A percentile compares a stretch with the other conserved stretches of the same genome.
Evolutionary conservation across 768 basidiomycete species (phyloP).

Genomic region (Grammothele lineata): DNA sequence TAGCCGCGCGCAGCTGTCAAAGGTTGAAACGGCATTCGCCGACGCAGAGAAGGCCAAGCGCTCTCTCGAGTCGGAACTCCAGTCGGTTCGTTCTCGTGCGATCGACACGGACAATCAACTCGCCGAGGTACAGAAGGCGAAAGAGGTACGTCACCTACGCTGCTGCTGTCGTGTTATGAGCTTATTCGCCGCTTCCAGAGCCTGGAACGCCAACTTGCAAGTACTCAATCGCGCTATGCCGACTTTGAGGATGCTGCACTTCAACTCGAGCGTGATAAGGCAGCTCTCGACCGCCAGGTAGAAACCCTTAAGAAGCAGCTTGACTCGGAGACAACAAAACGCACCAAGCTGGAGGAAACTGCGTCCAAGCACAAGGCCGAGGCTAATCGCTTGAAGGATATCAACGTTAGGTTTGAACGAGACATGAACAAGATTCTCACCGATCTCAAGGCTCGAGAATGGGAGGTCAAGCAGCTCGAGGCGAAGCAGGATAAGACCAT

Average conservation of each 20-base stretch:
- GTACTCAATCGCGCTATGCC: constrained; percentile 71
- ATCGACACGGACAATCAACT: constrained; percentile 63
- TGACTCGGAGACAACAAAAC: constrained; percentile 67
- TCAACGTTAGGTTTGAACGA: constrained; percentile 65
- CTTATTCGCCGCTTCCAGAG: constrained; percentile 39
- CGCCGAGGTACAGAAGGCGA: constrained; percentile 53
- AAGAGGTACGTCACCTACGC: constrained; percentile 56
- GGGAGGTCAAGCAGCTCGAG: constrained; percentile 82
- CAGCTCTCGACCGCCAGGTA: constrained; percentile 65
- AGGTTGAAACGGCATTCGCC: constrained; percentile 42
- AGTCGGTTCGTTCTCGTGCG: constrained; percentile 62
- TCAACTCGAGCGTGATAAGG: constrained; percentile 79
- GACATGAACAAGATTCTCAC: constrained; percentile 78
- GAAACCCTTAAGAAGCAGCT: constrained; percentile 70
- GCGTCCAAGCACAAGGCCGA: constrained; percentile 65
- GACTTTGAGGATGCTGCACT: constrained; percentile 87
- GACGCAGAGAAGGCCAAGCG: constrained; percentile 70
- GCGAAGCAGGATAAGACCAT: constrained; percentile 96
- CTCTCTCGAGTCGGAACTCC: constrained; percentile 66
- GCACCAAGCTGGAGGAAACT: constrained; percentile 69
- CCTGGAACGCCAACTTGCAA: constrained; percentile 71
- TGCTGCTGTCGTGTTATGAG: not conserved
- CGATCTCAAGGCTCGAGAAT: constrained; percentile 77
- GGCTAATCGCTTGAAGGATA: constrained; percentile 61
- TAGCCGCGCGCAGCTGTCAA: constrained; percentile 46